Evolutionary conservation across 768 basidiomycete species (phyloP), one percentile per base, ranked within the genome.

Genomic region (Boletales sp.): DNA sequence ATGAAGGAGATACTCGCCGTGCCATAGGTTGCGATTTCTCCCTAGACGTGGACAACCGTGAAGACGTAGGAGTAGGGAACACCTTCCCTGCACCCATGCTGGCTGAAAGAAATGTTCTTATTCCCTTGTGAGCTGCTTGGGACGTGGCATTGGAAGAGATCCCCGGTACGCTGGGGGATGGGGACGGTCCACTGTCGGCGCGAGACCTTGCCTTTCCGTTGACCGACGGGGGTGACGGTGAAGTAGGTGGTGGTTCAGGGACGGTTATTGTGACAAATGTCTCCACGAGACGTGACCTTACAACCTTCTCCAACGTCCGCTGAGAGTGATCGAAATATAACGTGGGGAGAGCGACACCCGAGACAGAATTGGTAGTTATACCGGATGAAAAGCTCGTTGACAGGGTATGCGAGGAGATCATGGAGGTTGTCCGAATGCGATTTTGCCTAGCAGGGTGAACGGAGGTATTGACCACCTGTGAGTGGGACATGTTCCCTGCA

Each of bases 221-320:
- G 51, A 56, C 51, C n/a, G 61, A 54, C n/a, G 63, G 57, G 14
- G 66, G 59, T 38, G 68, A 64, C 18, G 63, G 50, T n/a, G 63
- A 65, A 45, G 46, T 35, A 11, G 29, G 51, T 31, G 63, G 48
- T 8, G 63, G 54, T 8, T 64, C 57, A 2, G 68, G 71, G 18
- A 83, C 68, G 30, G 73, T 72, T 38, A 90, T 65, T 13, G 81
- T 76, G 47, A 91, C 68, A 58, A 89, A 88, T 0, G 89, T 88
- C 66, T 90, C 87, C 19, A 91, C 83, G 29, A 92, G 71, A 42
- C 89, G 81, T 31, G 88, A 84, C 47, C 72, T 70, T 11, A 92
- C 75, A 13, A 90, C 78, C 57, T 76, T 84, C 71, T 91, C 87
- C 40, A 91, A 71, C 8, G 74, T 77, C 27, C 69, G 68, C 61